Evolutionary conservation across 2,329 filamentous ascomycete species (phyloP).

Genomic region (Trichoderma pleuroti): DNA sequence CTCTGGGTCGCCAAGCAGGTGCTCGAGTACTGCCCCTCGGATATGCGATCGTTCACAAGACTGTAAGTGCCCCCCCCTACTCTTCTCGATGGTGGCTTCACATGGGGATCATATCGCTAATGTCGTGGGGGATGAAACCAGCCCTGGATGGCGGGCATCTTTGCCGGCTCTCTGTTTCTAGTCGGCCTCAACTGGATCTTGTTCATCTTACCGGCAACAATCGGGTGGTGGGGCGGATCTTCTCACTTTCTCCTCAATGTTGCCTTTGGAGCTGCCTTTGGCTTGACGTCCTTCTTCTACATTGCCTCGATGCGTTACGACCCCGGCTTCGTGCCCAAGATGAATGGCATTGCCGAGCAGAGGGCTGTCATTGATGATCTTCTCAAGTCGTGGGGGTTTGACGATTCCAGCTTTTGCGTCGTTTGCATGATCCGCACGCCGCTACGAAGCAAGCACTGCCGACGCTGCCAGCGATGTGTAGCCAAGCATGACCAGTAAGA

Average conservation of each 20-base stretch:
- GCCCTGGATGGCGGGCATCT: conserved; percentile 93
- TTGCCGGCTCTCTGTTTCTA: conserved; percentile 81
- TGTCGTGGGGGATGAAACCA: conserved; percentile 32
- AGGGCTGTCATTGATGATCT: conserved; percentile 86
- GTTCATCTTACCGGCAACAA: conserved; percentile 58
- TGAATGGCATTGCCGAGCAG: conserved; percentile 84
- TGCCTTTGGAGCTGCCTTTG: conserved; percentile 62
- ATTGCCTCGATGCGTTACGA: conserved; percentile 79
- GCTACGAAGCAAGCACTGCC: conserved; percentile 92
- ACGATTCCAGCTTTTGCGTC: conserved; percentile 91
- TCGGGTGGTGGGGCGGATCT: conserved; percentile 19
- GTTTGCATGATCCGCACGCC: conserved; percentile 93
- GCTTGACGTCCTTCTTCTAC: conserved; percentile 81
- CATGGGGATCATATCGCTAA: background rate
- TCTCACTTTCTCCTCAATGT: conserved; percentile 72
- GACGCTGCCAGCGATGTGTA: conserved; percentile 84
- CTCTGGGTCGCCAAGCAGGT: conserved; percentile 76
- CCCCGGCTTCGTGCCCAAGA: conserved; percentile 89
- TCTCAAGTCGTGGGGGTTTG: conserved; percentile 80
- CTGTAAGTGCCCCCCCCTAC: conserved; percentile 51
- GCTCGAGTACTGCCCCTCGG: conserved; percentile 75
- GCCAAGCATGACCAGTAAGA: conserved; percentile 94
- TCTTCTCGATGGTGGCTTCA: background rate
- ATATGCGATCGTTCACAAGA: conserved; percentile 86
- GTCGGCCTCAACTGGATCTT: conserved; percentile 73